phyloP scores from a whole-genome alignment of 164 flowering plant species.

The Magnolia sinica region DNA sequence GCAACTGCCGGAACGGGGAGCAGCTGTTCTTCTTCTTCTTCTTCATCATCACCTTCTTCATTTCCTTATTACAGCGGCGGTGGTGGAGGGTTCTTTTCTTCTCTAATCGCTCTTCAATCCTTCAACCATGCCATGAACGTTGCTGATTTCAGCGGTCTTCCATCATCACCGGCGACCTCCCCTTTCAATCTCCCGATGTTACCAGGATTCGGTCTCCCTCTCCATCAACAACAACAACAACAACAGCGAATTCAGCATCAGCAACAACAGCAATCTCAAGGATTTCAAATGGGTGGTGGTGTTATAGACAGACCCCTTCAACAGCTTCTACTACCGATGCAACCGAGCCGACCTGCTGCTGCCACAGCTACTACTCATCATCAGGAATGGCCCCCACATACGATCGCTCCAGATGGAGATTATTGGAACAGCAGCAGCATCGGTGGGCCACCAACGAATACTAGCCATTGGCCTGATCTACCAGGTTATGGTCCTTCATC shows the following conservation, averaged over 20 bases:
- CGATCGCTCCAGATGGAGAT: not conserved
- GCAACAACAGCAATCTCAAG: not conserved
- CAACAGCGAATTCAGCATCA: not conserved
- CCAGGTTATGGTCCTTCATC: not conserved
- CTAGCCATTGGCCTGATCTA: constrained; percentile 1
- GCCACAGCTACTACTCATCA: not conserved
- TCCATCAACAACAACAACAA: not conserved
- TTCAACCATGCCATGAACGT: not conserved
- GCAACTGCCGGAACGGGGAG: not conserved
- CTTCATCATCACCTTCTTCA: not conserved
- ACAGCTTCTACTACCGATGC: not conserved
- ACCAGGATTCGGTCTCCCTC: not conserved
- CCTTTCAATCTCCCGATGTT: not conserved
- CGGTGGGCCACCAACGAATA: not conserved
- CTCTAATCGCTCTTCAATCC: not conserved
- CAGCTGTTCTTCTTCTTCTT: not conserved
- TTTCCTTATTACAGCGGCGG: not conserved
- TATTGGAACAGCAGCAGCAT: not conserved
- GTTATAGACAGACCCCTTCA: not conserved
- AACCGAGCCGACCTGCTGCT: not conserved
- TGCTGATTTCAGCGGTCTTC: not conserved
- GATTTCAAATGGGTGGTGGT: not conserved
- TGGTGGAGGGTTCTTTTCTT: not conserved
- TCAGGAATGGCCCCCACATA: not conserved
- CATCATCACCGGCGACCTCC: not conserved